Evolutionary conservation across 208 protist species (phyloP).

Genomic region (Leptomonas seymouri): DNA sequence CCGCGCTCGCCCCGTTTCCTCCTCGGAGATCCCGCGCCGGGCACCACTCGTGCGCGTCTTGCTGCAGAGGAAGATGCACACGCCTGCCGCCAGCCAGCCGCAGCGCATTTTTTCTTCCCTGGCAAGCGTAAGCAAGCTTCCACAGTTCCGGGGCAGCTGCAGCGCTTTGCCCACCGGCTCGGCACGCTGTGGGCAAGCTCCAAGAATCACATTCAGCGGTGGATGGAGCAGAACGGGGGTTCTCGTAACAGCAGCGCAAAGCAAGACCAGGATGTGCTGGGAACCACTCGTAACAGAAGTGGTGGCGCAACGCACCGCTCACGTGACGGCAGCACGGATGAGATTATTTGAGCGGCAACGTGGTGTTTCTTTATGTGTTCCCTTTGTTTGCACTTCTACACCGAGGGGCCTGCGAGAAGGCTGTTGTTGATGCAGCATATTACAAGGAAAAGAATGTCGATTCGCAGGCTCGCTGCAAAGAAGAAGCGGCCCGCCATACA

Average conservation of each 20-base stretch:
- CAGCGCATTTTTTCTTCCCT: not conserved
- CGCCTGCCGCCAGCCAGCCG: not conserved
- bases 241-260: not conserved
- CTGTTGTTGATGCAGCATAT: too few relatives aligned
- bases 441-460: too few relatives aligned
- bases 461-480: too few relatives aligned
- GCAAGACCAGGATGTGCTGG: not conserved
- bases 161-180: not conserved
- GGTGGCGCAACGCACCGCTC: not conserved
- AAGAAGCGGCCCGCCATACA: too few relatives aligned
- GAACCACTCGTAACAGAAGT: not conserved
- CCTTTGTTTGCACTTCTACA: not conserved
- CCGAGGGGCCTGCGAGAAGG: too few relatives aligned
- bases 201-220: constrained; percentile 9
- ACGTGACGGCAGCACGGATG: constrained; percentile 5
- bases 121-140: not conserved
- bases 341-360: not conserved
- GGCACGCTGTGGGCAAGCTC: constrained; percentile 3
- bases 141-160: not conserved
- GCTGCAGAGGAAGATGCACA: not conserved
- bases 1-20: constrained; percentile 22
- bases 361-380: not conserved
- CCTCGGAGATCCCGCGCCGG: constrained; percentile 34
- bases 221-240: not conserved
- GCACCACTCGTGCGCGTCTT: constrained; percentile 36